Percentiles rank a stretch among this genome's conserved stretches.
Evolutionary conservation across 306 rosid species (phyloP).

Genomic region (Phaseolus lunatus): DNA sequence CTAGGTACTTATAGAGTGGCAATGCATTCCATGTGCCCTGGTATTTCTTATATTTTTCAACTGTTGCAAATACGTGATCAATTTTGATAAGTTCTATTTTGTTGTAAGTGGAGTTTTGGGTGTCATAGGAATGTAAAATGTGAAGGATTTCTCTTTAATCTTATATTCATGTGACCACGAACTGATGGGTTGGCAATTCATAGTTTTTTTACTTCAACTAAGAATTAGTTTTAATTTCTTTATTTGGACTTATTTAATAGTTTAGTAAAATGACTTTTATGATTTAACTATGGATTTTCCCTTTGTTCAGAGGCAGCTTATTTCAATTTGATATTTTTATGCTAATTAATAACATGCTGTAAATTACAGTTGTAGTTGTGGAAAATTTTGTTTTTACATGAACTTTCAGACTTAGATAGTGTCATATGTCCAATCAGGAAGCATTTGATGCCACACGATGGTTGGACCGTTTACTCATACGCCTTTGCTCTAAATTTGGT

Average conservation of each 20-base stretch:
- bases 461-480: slow-evolving; percentile 88
- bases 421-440: slow-evolving; percentile 60
- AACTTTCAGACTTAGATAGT: slow-evolving; percentile 8
- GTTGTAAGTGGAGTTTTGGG: background rate
- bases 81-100: background rate
- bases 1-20: background rate
- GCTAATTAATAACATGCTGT: background rate
- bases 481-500: slow-evolving; percentile 88
- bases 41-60: background rate
- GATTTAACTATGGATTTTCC: slow-evolving; percentile 3
- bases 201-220: background rate
- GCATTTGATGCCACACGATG: slow-evolving; percentile 86
- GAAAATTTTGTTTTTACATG: background rate
- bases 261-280: slow-evolving; percentile 13
- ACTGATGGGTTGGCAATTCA: background rate
- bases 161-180: background rate
- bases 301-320: slow-evolving; percentile 14
- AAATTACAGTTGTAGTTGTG: background rate
- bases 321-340: background rate
- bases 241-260: background rate
- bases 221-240: background rate
- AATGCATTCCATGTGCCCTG: background rate
- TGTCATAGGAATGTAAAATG: background rate
- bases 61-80: background rate
- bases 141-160: background rate